A percentile compares a stretch with the other conserved stretches of the same genome.
These are phyloP conservation scores for Peniophora sp. DNA, from an alignment of 1,284 basidiomycete species.

Conservation along the genomic window DNA sequence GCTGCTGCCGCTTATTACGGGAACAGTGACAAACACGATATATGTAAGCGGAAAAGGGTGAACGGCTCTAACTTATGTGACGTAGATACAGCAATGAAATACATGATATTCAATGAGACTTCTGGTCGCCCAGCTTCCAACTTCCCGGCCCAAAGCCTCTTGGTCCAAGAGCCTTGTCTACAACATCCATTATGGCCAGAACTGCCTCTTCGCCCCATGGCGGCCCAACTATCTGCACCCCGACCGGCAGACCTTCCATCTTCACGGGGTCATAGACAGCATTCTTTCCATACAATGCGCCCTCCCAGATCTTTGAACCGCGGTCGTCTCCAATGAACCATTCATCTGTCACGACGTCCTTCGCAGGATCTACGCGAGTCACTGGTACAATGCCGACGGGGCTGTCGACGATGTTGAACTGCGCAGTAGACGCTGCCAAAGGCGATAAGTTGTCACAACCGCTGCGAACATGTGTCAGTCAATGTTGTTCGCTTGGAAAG, in stretches of 20 bases:
- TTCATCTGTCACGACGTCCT: slow-evolving; percentile 54
- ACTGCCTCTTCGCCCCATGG: slow-evolving; percentile 86
- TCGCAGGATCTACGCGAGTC: slow-evolving; percentile 60
- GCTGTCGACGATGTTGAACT: slow-evolving; percentile 74
- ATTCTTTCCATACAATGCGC: slow-evolving; percentile 40
- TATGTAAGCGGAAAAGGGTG: no score
- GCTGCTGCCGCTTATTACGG: no score
- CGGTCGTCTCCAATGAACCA: slow-evolving; percentile 38
- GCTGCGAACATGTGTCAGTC: slow-evolving; percentile 18
- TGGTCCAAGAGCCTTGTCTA: slow-evolving; percentile 60
- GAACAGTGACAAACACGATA: no score
- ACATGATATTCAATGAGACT: no score
- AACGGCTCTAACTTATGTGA: no score
- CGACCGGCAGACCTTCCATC: slow-evolving; percentile 78
- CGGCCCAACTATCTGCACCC: slow-evolving; percentile 74
- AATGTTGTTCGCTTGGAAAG: not conserved
- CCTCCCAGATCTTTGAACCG: slow-evolving; percentile 50
- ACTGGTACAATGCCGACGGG: slow-evolving; percentile 77
- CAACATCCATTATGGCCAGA: slow-evolving; percentile 72
- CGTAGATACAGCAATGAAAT: no score
- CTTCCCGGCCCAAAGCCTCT: slow-evolving; percentile 46
- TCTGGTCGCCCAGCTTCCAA: slow-evolving; percentile 12
- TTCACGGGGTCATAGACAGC: slow-evolving; percentile 61
- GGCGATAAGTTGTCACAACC: slow-evolving; percentile 38
- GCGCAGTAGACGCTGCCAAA: slow-evolving; percentile 40